phyloP scores from a whole-genome alignment of 495 filamentous ascomycete genomes.

The Schizothecium vesticola region DNA sequence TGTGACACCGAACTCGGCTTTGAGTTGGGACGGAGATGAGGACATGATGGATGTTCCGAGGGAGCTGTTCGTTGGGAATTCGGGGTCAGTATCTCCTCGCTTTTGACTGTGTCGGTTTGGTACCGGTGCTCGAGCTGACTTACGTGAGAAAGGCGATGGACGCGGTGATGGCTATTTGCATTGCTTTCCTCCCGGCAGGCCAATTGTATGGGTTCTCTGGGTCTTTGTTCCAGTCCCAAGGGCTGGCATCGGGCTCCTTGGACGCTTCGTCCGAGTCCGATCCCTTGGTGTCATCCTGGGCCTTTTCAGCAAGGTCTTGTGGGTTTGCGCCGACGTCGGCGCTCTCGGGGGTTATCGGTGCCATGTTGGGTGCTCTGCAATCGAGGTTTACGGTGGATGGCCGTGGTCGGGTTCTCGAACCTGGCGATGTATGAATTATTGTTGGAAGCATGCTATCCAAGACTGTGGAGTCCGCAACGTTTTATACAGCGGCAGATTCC shows the following conservation, averaged over 20 bases:
- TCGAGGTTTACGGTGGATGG: not conserved
- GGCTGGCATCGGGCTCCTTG: not conserved
- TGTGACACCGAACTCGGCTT: slow-evolving; percentile 42
- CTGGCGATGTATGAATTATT: not conserved
- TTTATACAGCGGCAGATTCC: not conserved
- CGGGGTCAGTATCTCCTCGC: not conserved
- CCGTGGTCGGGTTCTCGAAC: not conserved
- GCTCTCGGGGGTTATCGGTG: not conserved
- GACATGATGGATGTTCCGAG: slow-evolving; percentile 51
- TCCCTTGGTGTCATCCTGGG: not conserved
- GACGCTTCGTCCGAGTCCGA: not conserved
- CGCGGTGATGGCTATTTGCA: slow-evolving; percentile 42
- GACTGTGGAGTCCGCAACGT: not conserved
- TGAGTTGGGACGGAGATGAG: slow-evolving; percentile 39
- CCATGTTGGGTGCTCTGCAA: not conserved
- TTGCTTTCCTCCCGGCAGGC: slow-evolving; percentile 44
- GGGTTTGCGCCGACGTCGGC: not conserved
- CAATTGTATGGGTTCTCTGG: slow-evolving; percentile 58
- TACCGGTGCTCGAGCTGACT: slow-evolving; percentile 1
- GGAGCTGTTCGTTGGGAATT: slow-evolving; percentile 30
- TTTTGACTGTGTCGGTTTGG: not conserved
- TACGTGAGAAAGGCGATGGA: slow-evolving; percentile 42
- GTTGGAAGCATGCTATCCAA: not conserved
- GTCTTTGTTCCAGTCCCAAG: slow-evolving; percentile 42
- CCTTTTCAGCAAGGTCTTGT: not conserved